Percentiles rank a stretch among this genome's conserved stretches.
Evolutionary conservation across 495 filamentous ascomycete genomes (phyloP).

Genomic region (Penicillium atrosanguineum): DNA sequence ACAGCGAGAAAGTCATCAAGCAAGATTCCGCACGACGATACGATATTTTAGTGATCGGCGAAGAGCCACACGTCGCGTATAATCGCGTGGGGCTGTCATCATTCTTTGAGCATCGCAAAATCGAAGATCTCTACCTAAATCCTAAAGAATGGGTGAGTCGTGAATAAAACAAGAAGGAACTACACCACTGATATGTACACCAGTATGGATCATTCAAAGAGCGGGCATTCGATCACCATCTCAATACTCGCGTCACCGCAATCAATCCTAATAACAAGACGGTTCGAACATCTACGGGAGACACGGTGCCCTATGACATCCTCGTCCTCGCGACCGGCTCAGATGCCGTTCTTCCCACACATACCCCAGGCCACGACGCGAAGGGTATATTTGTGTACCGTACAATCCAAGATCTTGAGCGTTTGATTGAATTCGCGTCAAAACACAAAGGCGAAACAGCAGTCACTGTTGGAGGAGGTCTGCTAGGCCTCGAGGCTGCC

Average conservation of each 20-base stretch:
- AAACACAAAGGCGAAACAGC: conserved; percentile 66
- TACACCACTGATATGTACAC: neutral
- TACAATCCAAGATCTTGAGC: conserved; percentile 80
- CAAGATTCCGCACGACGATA: conserved; percentile 78
- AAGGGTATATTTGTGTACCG: conserved; percentile 94
- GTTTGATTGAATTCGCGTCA: conserved; percentile 71
- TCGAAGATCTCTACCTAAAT: conserved; percentile 89
- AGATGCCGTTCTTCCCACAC: conserved; percentile 75
- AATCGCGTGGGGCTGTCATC: conserved; percentile 94
- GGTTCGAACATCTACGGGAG: conserved; percentile 69
- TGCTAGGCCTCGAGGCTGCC: conserved; percentile 89
- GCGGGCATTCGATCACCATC: conserved; percentile 72
- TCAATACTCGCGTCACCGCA: conserved; percentile 75
- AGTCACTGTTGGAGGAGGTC: conserved; percentile 84
- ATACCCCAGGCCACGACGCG: conserved; percentile 82
- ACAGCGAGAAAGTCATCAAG: conserved; percentile 86
- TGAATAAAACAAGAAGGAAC: neutral
- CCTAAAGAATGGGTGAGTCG: conserved; percentile 80
- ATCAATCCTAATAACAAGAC: conserved; percentile 64
- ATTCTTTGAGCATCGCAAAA: conserved; percentile 87
- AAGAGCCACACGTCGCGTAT: conserved; percentile 89
- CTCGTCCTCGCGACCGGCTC: conserved; percentile 91
- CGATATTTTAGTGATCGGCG: conserved; percentile 86
- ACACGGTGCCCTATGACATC: conserved; percentile 77
- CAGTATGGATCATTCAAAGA: conserved; percentile 58